Conservation (phyloP, 768 basidiomycete species). For the Lyophyllum decastes region DNA sequence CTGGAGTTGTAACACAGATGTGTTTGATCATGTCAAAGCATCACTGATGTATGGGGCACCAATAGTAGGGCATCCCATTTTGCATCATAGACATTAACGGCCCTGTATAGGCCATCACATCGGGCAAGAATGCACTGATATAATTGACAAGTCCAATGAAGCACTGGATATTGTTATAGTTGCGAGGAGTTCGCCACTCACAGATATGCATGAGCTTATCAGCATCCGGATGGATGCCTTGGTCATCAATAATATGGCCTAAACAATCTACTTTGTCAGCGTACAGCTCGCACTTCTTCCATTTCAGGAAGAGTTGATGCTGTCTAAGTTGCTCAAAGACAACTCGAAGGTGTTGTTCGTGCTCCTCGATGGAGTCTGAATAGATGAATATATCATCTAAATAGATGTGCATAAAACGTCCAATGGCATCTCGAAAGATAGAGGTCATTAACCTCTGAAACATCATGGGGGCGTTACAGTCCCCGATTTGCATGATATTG, state of each 20-base stretch:
- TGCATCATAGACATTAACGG: neutral
- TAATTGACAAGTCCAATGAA: neutral
- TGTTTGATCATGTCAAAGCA: too few species aligned
- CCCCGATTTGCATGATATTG: neutral
- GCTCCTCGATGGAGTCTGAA: neutral
- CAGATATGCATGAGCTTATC: neutral
- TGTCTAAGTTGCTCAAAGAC: neutral
- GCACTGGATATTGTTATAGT: neutral
- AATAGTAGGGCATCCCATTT: neutral
- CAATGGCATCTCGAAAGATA: slow-evolving; percentile 1
- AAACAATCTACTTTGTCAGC: neutral
- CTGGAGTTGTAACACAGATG: too few species aligned
- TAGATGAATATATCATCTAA: slow-evolving; percentile 3
- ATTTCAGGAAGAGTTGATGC: neutral
- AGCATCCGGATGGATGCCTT: neutral
- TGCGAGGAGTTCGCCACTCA: neutral
- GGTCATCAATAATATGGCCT: neutral
- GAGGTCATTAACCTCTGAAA: slow-evolving; percentile 5
- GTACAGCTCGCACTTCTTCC: slow-evolving; percentile 2
- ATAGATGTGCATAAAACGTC: slow-evolving; percentile 3
- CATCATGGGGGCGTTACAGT: neutral
- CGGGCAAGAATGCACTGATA: neutral
- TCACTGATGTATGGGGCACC: too few species aligned
- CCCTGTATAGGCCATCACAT: neutral
- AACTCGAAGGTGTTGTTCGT: neutral